A percentile compares a stretch with the other conserved stretches of the same genome.
These are phyloP conservation scores for Arabis alpina DNA, from an alignment of 345 rosid genomes.

Conservation along the genomic window DNA sequence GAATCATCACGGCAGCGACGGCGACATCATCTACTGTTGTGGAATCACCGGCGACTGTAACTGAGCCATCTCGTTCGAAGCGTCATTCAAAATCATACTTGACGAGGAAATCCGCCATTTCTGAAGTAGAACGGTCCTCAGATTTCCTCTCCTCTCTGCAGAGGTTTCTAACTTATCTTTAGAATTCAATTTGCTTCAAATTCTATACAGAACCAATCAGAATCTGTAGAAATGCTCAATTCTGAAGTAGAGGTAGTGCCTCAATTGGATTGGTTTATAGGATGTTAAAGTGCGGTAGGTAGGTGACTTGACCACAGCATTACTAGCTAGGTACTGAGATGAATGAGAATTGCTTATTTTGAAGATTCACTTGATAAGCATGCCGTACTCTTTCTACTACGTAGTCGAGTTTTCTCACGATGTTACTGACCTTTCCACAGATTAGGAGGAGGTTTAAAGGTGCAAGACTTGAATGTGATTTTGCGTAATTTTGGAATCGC, in stretches of 20 bases:
- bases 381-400: no score
- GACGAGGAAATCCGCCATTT: constrained; percentile 69
- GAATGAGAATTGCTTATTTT: not conserved
- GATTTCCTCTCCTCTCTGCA: constrained; percentile 63
- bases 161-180: constrained; percentile 44
- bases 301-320: not conserved
- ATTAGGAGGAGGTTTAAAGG: constrained; percentile 60
- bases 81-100: constrained; percentile 62
- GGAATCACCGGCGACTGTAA: constrained; percentile 37
- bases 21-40: constrained; percentile 27
- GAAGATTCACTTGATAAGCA: no score
- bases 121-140: constrained; percentile 60
- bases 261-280: not conserved
- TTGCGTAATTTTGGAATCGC: constrained; percentile 70
- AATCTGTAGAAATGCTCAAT: not conserved
- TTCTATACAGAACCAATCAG: not conserved
- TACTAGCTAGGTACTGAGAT: not conserved
- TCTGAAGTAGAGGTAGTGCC: no score
- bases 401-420: no score
- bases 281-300: not conserved
- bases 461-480: constrained; percentile 81
- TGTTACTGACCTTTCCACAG: constrained; percentile 37
- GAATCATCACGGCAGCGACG: constrained; percentile 6
- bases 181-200: not conserved
- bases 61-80: constrained; percentile 29